Evolutionary conservation across 2,329 filamentous ascomycete species (phyloP).

Genomic region (Ceratocystis cacaofunesta): DNA sequence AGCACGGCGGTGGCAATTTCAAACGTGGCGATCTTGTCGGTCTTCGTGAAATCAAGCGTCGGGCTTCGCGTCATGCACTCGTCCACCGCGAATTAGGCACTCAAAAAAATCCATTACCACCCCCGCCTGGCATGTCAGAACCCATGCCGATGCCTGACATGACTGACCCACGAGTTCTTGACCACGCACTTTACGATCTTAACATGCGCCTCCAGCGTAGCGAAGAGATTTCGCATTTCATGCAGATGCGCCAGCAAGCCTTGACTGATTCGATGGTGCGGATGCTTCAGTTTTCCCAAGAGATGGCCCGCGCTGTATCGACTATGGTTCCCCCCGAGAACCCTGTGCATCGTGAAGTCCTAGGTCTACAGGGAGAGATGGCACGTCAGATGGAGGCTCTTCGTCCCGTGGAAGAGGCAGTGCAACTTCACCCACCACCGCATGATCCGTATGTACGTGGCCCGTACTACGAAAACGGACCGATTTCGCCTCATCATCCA

Average conservation of each 20-base stretch:
- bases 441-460: constrained; percentile 50
- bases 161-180: constrained; percentile 56
- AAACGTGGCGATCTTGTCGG: constrained; percentile 87
- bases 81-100: constrained; percentile 87
- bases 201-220: constrained; percentile 60
- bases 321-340: constrained; percentile 62
- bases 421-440: constrained; percentile 49
- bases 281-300: constrained; percentile 62
- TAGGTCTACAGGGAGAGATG: constrained; percentile 43
- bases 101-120: constrained; percentile 30
- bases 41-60: constrained; percentile 84
- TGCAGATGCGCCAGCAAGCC: constrained; percentile 68
- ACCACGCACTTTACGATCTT: constrained; percentile 72
- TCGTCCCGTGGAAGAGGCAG: constrained; percentile 40
- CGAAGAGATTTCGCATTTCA: constrained; percentile 66
- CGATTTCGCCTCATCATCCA: constrained; percentile 78
- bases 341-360: constrained; percentile 60
- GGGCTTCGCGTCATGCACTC: constrained; percentile 80
- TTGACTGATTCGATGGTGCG: constrained; percentile 68
- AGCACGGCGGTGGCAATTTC: constrained; percentile 93
- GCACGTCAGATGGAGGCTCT: constrained; percentile 45
- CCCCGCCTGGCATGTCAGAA: constrained; percentile 61
- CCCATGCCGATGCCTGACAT: constrained; percentile 52
- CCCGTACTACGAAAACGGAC: constrained; percentile 55
- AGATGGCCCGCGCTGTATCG: constrained; percentile 61